Evolutionary conservation across 2,329 filamentous ascomycete genomes (phyloP).

Genomic region (Mycosphaerella arachidis): DNA sequence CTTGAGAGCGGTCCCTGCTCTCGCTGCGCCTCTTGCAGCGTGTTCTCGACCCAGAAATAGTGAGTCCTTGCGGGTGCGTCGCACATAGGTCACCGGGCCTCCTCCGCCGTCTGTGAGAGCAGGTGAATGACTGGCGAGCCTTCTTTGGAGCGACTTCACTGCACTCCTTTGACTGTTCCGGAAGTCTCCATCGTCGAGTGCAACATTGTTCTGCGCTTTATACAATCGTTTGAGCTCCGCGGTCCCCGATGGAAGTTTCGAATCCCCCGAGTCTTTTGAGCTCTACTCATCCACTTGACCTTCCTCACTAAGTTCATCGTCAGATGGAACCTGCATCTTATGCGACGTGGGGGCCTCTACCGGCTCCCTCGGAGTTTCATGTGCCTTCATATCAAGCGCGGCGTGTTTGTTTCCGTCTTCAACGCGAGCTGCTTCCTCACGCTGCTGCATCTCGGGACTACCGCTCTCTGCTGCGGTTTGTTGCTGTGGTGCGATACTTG

Average conservation of each 20-base stretch:
- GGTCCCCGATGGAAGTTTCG: not conserved
- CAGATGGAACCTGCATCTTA: slow-evolving; percentile 11
- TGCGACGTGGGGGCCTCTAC: slow-evolving; percentile 6
- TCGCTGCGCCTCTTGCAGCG: not conserved
- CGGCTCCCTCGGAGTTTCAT: slow-evolving; percentile 1
- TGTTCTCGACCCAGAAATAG: not conserved
- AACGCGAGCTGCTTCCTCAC: slow-evolving; percentile 27
- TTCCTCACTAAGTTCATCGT: slow-evolving; percentile 41
- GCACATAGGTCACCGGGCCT: not conserved
- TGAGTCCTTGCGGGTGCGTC: not conserved
- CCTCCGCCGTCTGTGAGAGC: not conserved
- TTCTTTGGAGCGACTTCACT: not conserved
- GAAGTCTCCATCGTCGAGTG: not conserved
- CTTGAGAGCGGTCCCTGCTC: not conserved
- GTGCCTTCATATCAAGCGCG: slow-evolving; percentile 19
- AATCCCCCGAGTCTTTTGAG: not conserved
- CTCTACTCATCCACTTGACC: slow-evolving; percentile 45
- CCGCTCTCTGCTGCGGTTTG: slow-evolving; percentile 8
- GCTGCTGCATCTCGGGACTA: slow-evolving; percentile 20
- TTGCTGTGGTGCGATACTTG: slow-evolving; percentile 6
- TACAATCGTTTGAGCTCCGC: not conserved
- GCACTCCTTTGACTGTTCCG: not conserved
- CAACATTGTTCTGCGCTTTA: not conserved
- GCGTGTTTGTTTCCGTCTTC: slow-evolving; percentile 26
- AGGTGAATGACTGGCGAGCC: not conserved